Conservation (phyloP, 345 rosid genomes). For the Isatis tinctoria region DNA sequence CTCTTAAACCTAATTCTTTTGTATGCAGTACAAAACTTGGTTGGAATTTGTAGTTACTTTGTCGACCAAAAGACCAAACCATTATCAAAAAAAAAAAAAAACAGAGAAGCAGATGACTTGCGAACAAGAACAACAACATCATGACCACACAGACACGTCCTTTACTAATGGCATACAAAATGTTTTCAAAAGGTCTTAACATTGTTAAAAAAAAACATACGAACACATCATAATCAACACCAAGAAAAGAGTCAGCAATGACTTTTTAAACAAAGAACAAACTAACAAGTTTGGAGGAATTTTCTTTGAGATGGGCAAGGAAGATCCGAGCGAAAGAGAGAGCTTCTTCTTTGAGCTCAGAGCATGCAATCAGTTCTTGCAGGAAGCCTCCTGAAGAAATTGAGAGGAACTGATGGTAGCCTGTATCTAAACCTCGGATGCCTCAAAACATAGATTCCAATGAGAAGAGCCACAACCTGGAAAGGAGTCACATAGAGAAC, state of each 20-base stretch:
- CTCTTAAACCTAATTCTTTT: background rate
- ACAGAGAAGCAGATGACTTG: background rate
- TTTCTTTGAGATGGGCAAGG: background rate
- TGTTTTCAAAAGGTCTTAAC: background rate
- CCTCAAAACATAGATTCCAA: slow-evolving; percentile 70
- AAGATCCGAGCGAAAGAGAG: background rate
- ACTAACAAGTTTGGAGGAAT: background rate
- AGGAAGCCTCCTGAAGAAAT: slow-evolving; percentile 92
- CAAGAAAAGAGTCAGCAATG: slow-evolving; percentile 12
- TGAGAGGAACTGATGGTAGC: slow-evolving; percentile 86
- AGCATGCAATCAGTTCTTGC: slow-evolving; percentile 94
- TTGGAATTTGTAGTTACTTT: background rate
- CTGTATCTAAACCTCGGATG: slow-evolving; percentile 91
- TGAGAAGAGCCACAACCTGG: slow-evolving; percentile 70
- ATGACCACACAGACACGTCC: background rate
- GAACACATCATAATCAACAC: slow-evolving; percentile 7
- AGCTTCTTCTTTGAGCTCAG: slow-evolving; percentile 19
- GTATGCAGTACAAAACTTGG: background rate
- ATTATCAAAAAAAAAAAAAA: background rate
- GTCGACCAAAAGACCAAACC: background rate
- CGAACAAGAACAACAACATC: slow-evolving; percentile 1
- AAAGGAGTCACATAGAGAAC: slow-evolving; percentile 84
- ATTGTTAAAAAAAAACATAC: slow-evolving; percentile 6
- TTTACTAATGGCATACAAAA: slow-evolving; percentile 6
- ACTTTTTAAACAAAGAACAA: slow-evolving; percentile 5